phyloP scores from a whole-genome alignment of 345 rosid genomes.

The Rhodamnia argentea region DNA sequence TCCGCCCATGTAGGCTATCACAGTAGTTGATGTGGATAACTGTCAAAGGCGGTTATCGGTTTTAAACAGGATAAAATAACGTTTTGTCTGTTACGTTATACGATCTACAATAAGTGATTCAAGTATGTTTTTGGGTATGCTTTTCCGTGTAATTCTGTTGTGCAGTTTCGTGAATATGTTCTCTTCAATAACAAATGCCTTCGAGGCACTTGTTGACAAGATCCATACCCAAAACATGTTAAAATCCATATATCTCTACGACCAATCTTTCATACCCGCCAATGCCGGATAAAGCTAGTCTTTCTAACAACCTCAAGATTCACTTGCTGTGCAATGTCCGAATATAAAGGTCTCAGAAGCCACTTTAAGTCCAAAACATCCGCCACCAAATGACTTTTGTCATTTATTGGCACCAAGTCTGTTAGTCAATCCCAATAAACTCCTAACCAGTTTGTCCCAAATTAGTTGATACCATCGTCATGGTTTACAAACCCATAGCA shows the following conservation, averaged over 20 bases:
- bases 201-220: background rate
- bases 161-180: too few species aligned
- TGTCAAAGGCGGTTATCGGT: too few species aligned
- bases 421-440: background rate
- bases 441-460: background rate
- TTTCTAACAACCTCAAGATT: background rate
- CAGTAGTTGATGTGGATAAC: too few species aligned
- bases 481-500: background rate
- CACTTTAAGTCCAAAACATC: background rate
- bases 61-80: background rate
- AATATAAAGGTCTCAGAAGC: background rate
- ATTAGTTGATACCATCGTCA: fast-evolving
- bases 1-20: too few species aligned
- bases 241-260: background rate
- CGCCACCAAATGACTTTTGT: background rate
- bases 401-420: background rate
- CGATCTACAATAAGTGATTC: too few species aligned
- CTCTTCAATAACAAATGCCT: background rate
- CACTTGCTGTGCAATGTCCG: background rate
- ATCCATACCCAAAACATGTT: background rate
- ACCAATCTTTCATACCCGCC: background rate
- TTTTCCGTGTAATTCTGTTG: too few species aligned
- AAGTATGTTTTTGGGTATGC: too few species aligned
- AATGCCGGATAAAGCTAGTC: background rate
- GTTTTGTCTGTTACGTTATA: too few species aligned